Evolutionary conservation across 2,329 filamentous ascomycete species (phyloP).

Genomic region (Phyllosticta citribraziliensis): DNA sequence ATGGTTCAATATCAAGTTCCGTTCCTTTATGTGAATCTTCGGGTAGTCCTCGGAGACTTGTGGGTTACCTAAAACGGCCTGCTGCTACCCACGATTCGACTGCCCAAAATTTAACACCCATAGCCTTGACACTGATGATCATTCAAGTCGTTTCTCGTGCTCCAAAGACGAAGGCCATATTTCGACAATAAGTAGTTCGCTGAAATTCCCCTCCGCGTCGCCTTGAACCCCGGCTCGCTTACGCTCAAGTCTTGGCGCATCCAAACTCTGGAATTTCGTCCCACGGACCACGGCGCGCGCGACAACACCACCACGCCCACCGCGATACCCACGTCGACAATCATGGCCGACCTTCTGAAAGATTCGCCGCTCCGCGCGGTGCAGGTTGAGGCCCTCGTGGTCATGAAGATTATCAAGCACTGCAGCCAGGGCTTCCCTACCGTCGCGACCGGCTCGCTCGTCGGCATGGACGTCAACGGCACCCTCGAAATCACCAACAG

Average conservation of each 20-base stretch:
- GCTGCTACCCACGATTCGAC: not conserved
- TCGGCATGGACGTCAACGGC: conserved; percentile 81
- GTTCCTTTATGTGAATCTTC: not conserved
- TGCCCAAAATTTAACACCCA: not conserved
- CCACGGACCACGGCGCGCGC: conserved; percentile 10
- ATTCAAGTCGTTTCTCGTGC: not conserved
- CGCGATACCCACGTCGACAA: conserved; percentile 6
- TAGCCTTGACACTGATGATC: not conserved
- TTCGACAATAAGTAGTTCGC: not conserved
- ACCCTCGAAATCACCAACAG: conserved; percentile 86
- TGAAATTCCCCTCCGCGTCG: not conserved
- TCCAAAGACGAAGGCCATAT: not conserved
- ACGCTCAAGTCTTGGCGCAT: not conserved
- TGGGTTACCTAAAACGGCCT: not conserved
- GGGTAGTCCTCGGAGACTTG: not conserved
- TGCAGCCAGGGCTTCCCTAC: conserved; percentile 81
- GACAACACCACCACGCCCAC: not conserved
- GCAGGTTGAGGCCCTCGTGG: conserved; percentile 89
- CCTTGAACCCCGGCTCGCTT: not conserved
- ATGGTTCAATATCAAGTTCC: not conserved
- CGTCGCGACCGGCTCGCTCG: conserved; percentile 77
- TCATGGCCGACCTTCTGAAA: conserved; percentile 28
- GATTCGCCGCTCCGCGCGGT: conserved; percentile 64
- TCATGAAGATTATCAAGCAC: conserved; percentile 98
- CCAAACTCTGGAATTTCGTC: conserved; percentile 9